Conservation (phyloP, 257 asterid genomes). For the Plectranthus barbatus region DNA sequence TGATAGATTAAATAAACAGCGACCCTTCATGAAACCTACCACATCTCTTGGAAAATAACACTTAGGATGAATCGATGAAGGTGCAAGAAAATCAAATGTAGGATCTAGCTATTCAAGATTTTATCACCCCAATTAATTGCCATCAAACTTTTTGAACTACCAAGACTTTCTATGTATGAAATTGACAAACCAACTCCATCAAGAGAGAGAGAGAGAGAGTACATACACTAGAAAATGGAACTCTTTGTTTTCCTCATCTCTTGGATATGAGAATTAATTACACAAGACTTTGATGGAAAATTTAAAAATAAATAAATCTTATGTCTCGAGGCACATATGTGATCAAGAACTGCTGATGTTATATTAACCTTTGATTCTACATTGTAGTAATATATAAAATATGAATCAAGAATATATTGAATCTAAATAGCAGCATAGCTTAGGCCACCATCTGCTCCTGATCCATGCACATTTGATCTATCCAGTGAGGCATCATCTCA, state of each 20-base stretch:
- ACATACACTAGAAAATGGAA: background rate
- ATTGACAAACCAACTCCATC: background rate
- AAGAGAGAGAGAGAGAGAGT: background rate
- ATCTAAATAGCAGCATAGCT: constrained; percentile 1
- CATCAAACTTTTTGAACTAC: background rate
- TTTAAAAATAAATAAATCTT: background rate
- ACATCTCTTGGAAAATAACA: too few relatives aligned
- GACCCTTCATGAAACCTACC: too few relatives aligned
- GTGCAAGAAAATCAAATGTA: too few relatives aligned
- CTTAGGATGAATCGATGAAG: too few relatives aligned
- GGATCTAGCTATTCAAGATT: background rate
- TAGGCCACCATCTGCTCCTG: constrained; percentile 78
- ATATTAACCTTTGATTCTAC: background rate
- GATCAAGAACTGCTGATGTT: background rate
- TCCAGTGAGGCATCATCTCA: constrained; percentile 48
- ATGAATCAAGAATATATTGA: constrained; percentile 30
- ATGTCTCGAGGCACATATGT: background rate
- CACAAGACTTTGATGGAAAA: background rate
- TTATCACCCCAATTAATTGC: background rate
- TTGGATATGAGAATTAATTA: constrained; percentile 4
- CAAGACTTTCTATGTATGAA: background rate
- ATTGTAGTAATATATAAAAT: background rate
- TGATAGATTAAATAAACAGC: too few relatives aligned
- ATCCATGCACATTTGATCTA: constrained; percentile 77
- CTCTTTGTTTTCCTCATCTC: background rate